These are phyloP conservation scores for Iris macrosiphon DNA, from an alignment of 106 monocot species.

Conservation along the genomic window DNA sequence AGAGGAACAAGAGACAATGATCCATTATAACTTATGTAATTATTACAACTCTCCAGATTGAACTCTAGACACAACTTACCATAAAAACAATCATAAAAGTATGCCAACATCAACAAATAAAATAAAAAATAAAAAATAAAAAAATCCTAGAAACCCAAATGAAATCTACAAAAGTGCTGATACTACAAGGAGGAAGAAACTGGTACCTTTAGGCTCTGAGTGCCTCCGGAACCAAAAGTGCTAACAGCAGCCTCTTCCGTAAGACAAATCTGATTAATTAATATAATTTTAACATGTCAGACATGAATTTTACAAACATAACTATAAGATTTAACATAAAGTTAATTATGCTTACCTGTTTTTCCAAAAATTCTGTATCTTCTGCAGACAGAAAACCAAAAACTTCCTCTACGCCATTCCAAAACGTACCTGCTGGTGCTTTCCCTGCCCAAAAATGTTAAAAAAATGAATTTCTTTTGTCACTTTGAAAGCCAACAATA, in stretches of 20 bases:
- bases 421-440: conserved; percentile 20
- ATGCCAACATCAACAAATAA: no score
- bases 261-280: conserved; percentile 16
- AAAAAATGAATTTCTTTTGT: neutral
- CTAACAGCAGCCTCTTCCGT: conserved; percentile 16
- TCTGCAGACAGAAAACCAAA: conserved; percentile 37
- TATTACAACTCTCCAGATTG: no score
- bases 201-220: conserved; percentile 21
- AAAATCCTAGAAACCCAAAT: neutral
- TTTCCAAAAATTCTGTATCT: conserved; percentile 31
- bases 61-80: no score
- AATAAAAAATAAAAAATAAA: neutral
- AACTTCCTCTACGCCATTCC: conserved; percentile 33
- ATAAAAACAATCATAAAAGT: no score
- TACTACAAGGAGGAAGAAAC: neutral
- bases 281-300: neutral
- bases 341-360: conserved; percentile 25
- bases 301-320: neutral
- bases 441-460: conserved; percentile 15
- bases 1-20: no score
- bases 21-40: no score
- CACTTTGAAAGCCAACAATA: neutral
- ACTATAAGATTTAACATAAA: neutral
- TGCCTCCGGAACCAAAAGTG: conserved; percentile 6
- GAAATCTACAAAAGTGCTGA: neutral